phyloP scores from a whole-genome alignment of 2,329 filamentous ascomycete genomes.

The Sphaerostilbella broomeana region DNA sequence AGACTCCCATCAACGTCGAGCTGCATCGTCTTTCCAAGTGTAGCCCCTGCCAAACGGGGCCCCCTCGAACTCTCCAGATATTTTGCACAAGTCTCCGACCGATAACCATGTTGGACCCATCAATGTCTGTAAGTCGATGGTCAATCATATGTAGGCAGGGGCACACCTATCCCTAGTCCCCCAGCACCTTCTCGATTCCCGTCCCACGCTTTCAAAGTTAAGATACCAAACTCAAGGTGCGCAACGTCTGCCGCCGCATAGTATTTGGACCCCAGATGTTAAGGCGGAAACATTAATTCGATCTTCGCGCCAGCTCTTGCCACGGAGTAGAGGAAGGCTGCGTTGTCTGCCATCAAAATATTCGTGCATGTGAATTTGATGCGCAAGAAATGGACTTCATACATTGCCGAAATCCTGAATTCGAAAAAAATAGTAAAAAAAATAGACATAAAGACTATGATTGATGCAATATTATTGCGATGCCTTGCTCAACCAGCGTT shows the following conservation, averaged over 20 bases:
- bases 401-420: constrained; percentile 11
- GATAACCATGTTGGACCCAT: constrained; percentile 3
- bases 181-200: constrained; percentile 4
- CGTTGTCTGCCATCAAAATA: constrained; percentile 8
- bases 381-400: constrained; percentile 6
- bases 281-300: not conserved
- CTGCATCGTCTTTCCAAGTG: constrained; percentile 15
- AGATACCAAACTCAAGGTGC: constrained; percentile 3
- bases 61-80: no score
- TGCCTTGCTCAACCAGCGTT: constrained; percentile 11
- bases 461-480: constrained; percentile 11
- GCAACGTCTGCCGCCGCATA: constrained; percentile 4
- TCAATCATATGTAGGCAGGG: constrained; percentile 1
- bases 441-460: no score
- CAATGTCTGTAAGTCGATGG: no score
- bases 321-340: constrained; percentile 8
- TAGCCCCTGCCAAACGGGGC: constrained; percentile 3
- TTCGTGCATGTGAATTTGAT: constrained; percentile 11
- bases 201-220: not conserved
- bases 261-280: constrained; percentile 4
- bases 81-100: no score
- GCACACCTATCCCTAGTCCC: constrained; percentile 7
- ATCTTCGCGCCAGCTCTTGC: constrained; percentile 3
- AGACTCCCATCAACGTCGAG: no score
- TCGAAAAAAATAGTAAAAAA: constrained; percentile 9